These are phyloP conservation scores for Ophiocordyceps camponoti-leonardi DNA, from an alignment of 2,329 filamentous ascomycete species.

Conservation along the genomic window DNA sequence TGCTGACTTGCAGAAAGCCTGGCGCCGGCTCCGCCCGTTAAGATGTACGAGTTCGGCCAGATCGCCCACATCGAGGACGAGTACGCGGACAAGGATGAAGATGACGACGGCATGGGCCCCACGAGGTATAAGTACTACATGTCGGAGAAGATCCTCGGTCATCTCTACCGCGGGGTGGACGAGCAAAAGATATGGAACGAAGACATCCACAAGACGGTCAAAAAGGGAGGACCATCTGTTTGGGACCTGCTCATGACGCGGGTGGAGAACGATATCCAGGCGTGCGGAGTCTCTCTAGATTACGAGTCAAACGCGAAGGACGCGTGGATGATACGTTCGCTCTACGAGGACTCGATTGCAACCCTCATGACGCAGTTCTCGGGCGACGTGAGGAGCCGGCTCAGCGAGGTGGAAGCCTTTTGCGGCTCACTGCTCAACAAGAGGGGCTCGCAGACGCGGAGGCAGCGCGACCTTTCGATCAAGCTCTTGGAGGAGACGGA, in stretches of 20 bases:
- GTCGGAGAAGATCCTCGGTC: slow-evolving; percentile 51
- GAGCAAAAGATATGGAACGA: slow-evolving; percentile 47
- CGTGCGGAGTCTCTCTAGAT: slow-evolving; percentile 9
- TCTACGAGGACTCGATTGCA: slow-evolving; percentile 30
- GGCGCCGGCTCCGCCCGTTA: slow-evolving; percentile 25
- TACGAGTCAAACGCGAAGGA: slow-evolving; percentile 18
- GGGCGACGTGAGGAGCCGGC: slow-evolving; percentile 22
- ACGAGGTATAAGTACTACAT: slow-evolving; percentile 40
- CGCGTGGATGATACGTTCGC: slow-evolving; percentile 25
- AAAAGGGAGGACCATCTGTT: slow-evolving; percentile 15
- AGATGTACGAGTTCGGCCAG: slow-evolving; percentile 25
- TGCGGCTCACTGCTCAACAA: slow-evolving; percentile 38
- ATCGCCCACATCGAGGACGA: slow-evolving; percentile 16
- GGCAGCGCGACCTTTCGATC: slow-evolving; percentile 32
- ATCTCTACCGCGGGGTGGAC: slow-evolving; percentile 55
- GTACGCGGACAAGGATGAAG: slow-evolving; percentile 19
- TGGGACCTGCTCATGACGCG: slow-evolving; percentile 23
- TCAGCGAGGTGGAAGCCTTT: slow-evolving; percentile 36
- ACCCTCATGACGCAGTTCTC: slow-evolving; percentile 25
- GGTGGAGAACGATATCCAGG: slow-evolving; percentile 6
- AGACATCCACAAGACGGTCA: slow-evolving; percentile 20
- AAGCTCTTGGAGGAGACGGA: slow-evolving; percentile 35
- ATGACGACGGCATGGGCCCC: slow-evolving; percentile 24
- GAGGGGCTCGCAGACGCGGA: slow-evolving; percentile 26
- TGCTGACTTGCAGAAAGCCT: slow-evolving; percentile 14